Conservation (phyloP, 1,284 basidiomycete genomes). For the Gymnopus androsaceus region DNA sequence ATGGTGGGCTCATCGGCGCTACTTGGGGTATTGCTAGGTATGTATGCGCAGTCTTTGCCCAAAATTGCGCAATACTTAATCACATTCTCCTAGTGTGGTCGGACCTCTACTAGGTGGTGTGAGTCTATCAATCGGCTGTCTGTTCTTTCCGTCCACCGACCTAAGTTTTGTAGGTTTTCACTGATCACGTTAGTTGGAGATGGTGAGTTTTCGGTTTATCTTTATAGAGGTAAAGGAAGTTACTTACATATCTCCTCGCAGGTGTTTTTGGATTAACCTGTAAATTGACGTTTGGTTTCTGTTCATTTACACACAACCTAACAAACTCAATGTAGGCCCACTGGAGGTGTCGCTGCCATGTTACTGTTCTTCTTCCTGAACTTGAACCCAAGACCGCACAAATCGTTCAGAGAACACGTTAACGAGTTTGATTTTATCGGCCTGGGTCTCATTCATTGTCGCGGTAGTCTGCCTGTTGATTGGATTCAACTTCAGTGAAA, state of each 20-base stretch:
- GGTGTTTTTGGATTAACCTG: constrained; percentile 79
- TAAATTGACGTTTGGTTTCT: constrained; percentile 33
- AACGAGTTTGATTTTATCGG: constrained; percentile 79
- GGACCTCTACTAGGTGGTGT: constrained; percentile 79
- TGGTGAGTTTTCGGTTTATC: constrained; percentile 44
- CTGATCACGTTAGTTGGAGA: constrained; percentile 74
- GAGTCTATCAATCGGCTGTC: constrained; percentile 29
- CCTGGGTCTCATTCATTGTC: constrained; percentile 65
- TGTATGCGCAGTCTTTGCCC: constrained; percentile 27
- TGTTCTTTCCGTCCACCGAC: neutral
- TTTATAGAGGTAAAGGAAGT: neutral
- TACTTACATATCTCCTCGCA: constrained; percentile 23
- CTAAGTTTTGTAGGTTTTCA: constrained; percentile 48
- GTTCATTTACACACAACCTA: constrained; percentile 9
- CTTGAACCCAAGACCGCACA: constrained; percentile 71
- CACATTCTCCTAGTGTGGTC: constrained; percentile 51
- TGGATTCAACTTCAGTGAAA: constrained; percentile 81
- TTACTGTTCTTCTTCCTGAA: constrained; percentile 83
- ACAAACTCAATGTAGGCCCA: constrained; percentile 52
- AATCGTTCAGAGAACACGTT: constrained; percentile 58
- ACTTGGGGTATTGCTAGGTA: constrained; percentile 80
- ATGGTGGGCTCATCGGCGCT: constrained; percentile 71
- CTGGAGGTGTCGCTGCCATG: constrained; percentile 70
- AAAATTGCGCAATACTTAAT: neutral
- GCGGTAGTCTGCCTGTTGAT: constrained; percentile 79